Conservation (phyloP, 148 eudicot species). For the Dianthus caryophyllus region DNA sequence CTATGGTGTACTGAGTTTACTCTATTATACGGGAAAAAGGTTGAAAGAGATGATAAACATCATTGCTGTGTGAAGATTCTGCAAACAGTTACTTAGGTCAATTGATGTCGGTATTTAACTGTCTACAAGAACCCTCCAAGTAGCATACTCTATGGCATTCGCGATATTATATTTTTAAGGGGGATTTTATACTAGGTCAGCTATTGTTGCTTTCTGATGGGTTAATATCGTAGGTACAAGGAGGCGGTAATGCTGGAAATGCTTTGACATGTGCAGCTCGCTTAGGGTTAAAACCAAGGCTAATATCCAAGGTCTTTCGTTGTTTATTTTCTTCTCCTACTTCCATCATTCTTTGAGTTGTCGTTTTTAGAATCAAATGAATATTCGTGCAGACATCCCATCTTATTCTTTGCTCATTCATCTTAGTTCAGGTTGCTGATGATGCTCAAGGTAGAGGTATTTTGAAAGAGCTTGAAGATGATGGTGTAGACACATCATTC, state of each 20-base stretch:
- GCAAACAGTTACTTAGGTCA: no score
- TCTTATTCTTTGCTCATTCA: constrained; percentile 13
- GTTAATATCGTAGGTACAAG: constrained; percentile 53
- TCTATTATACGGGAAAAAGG: no score
- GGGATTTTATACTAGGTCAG: neutral
- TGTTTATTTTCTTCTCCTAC: constrained; percentile 8
- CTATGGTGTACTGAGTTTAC: no score
- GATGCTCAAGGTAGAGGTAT: constrained; percentile 89
- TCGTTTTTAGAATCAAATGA: neutral
- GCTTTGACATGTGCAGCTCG: constrained; percentile 88
- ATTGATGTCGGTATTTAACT: no score
- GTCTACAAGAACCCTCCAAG: no score
- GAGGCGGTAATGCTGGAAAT: constrained; percentile 82
- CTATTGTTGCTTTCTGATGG: constrained; percentile 13
- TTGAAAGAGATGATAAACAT: no score
- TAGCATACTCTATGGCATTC: no score
- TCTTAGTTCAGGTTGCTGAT: constrained; percentile 68
- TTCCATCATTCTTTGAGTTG: neutral
- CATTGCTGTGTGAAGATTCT: no score
- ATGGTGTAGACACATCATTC: constrained; percentile 81
- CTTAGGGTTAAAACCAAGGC: constrained; percentile 50
- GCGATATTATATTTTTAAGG: no score
- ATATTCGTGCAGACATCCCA: neutral
- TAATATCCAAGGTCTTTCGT: constrained; percentile 62
- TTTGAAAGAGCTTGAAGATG: constrained; percentile 77